phyloP scores from a whole-genome alignment of 1,139 yeast species.

The Yamadazyma friedrichii region DNA sequence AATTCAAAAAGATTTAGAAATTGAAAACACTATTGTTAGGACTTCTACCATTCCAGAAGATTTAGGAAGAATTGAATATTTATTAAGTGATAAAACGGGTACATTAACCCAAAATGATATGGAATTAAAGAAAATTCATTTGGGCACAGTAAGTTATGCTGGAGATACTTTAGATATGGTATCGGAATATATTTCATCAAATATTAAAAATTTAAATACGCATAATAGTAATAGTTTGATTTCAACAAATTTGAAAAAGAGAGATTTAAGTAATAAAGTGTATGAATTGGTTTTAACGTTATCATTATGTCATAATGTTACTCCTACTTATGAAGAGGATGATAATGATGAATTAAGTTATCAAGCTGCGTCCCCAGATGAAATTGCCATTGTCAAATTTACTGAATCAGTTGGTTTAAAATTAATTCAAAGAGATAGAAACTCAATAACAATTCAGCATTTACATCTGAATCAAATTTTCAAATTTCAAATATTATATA shows the following conservation, averaged over 20 bases:
- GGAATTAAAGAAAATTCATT: constrained; percentile 91
- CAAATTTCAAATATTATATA: constrained; percentile 69
- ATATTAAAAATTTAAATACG: constrained; percentile 18
- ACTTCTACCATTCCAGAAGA: constrained; percentile 98
- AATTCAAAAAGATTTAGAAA: constrained; percentile 80
- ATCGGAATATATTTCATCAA: constrained; percentile 55
- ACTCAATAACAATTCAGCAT: constrained; percentile 67
- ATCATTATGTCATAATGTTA: constrained; percentile 94
- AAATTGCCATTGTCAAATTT: constrained; percentile 92
- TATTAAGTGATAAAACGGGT: constrained; percentile 94
- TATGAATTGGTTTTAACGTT: constrained; percentile 78
- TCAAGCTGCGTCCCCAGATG: constrained; percentile 99
- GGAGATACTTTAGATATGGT: constrained; percentile 92
- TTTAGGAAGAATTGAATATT: constrained; percentile 89
- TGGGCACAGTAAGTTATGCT: constrained; percentile 90
- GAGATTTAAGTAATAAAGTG: constrained; percentile 70
- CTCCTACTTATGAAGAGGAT: constrained; percentile 37
- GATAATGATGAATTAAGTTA: constrained; percentile 48
- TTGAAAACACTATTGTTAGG: constrained; percentile 87
- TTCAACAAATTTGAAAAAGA: constrained; percentile 28
- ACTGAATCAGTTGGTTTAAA: constrained; percentile 84
- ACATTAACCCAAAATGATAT: constrained; percentile 97
- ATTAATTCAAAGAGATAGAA: constrained; percentile 77
- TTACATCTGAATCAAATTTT: constrained; percentile 52
- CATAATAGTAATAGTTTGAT: constrained; percentile 14